Evolutionary conservation across 805 yeast genomes (phyloP), one percentile per base, ranked within the genome.

Genomic region (Scheffersomyces coipomensis): DNA sequence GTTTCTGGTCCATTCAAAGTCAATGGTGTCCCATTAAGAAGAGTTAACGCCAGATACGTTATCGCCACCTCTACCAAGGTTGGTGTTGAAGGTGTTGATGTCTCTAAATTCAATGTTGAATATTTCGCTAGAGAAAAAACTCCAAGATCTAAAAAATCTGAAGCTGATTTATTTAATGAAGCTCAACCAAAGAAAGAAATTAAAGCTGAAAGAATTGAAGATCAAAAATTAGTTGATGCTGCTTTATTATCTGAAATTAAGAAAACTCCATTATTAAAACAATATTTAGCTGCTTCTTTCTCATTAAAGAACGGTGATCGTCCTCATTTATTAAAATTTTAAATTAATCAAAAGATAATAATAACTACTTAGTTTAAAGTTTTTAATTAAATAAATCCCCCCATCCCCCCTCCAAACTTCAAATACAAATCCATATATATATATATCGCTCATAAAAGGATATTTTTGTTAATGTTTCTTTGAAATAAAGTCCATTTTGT

Each of bases 1-100:
- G 96, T 91, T 51, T 77, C 97, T 48, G 99, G 99, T 71, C 99
- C 99, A 64, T 93, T 91, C 96, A 91, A 93, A 83, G 88, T 91
- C 65, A 91, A 91, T 79, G 99, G 99, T 80, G 99, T 91, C 58
- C 98, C 99, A 72, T 81, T 91, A 73, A 89, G 98, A 85, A 88
- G 97, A 82, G 98, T 91, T 60, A 93, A 91, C 74, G 84, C 97
- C 61, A 88, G 96, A 75, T 93, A 91, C 78, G 99, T 93, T 60
- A 91, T 91, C 76, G 98, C 97, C 64, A 91, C 99, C 67, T 88
- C 97, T 58, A 93, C 99, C 75, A 75, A 79, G 71, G 86, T 93
- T 63, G 73, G 81, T 55, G 84, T 91, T 56, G 78, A 80, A 43
- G 73, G 83, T 54, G 88, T 89, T 56, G 86, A 87, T 64, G 89